Evolutionary conservation across 2,329 filamentous ascomycete species (phyloP).

Genomic region (Orbilia javanica): DNA sequence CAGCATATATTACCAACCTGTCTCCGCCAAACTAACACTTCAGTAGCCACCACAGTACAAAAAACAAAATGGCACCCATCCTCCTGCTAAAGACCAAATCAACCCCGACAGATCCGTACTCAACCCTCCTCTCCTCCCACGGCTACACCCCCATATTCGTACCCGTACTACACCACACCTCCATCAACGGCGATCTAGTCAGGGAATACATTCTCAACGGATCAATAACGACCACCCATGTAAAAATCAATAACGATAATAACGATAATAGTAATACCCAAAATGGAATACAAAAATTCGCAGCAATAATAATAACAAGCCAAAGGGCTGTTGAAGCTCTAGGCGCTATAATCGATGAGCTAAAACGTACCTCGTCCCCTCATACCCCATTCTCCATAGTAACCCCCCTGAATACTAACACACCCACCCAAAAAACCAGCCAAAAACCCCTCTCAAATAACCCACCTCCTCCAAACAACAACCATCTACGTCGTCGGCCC

Average conservation of each 20-base stretch:
- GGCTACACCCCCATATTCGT: constrained; percentile 77
- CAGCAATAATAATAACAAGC: constrained; percentile 85
- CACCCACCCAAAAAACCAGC: not conserved
- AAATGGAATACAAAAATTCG: constrained; percentile 68
- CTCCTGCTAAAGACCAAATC: constrained; percentile 84
- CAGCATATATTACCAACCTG: not conserved
- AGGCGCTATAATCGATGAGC: constrained; percentile 72
- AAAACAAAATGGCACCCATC: constrained; percentile 70
- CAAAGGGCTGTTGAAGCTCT: constrained; percentile 87
- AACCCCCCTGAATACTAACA: constrained; percentile 46
- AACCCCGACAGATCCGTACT: constrained; percentile 77
- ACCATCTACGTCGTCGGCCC: constrained; percentile 85
- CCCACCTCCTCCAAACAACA: constrained; percentile 69
- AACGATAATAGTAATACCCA: constrained; percentile 13
- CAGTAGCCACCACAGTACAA: too few relatives aligned
- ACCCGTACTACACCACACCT: constrained; percentile 80
- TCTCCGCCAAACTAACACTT: not conserved
- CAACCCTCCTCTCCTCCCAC: constrained; percentile 73
- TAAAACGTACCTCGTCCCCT: constrained; percentile 66
- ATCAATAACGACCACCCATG: constrained; percentile 60
- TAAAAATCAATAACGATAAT: too few relatives aligned
- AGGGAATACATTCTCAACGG: constrained; percentile 65
- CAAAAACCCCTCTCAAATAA: constrained; percentile 46
- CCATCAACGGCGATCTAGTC: constrained; percentile 70
- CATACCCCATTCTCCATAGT: constrained; percentile 23